Evolutionary conservation across 306 rosid genomes (phyloP), one percentile per base, ranked within the genome.

Genomic region (Senna tora): DNA sequence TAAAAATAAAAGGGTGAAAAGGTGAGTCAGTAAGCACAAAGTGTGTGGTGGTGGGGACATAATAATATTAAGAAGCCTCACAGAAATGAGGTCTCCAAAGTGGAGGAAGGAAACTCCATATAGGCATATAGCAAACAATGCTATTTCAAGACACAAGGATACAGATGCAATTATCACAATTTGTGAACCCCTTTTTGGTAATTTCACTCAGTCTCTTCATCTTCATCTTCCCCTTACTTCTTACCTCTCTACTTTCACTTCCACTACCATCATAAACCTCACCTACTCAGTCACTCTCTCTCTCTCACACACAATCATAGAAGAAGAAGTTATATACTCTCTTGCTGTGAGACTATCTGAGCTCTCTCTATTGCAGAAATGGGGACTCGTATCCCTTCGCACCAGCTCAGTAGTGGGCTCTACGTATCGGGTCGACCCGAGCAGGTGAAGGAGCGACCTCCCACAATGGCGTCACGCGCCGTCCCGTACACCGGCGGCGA

Each of bases 401-500:
- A 94, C 80, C 95, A 94, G 85, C 93, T 91, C 66, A 89, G 97
- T 57, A 78, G 87, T 30, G 99, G 99, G 43, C 96, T 94, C 58
- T 88, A 87, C 65, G 96, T 94, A 5, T 94, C 97, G 62, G 99
- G 99, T 21, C 86, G 90, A 14, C 97, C 96, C 43, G 99, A 94
- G 57, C 86, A 89, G 71, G 76, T 54, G 34, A 94, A 94, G 65
- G 97, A 91, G 62, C 88, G 90, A 0, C 90, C 21, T 17, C 99
- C 97, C 10, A 91, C 99, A 85, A 87, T 94, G 85, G 80, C 84
- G 12, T 85, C 97, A 20, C 90, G 99, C 41, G 87, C 99, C 49
- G 87, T 89, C 2, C 96, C 96, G 0, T 94, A 94, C 83, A 94
- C 97, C 12, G 99, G 99, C 67, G 97, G 99, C 1, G 99, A 94